phyloP scores from a whole-genome alignment of 345 rosid genomes.

The Erucastrum elatum region DNA sequence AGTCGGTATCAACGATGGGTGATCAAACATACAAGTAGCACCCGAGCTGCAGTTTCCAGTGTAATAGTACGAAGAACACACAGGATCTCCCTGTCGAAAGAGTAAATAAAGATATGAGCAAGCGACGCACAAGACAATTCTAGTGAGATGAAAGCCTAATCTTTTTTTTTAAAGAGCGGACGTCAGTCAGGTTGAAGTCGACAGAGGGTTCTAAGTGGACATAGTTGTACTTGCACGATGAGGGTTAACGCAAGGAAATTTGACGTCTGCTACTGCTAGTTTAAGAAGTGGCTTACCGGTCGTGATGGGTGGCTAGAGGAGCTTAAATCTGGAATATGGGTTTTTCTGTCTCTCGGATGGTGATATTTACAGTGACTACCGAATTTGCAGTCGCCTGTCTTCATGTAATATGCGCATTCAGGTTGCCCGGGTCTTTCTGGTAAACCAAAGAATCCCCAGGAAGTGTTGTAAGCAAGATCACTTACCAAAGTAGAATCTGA shows the following conservation, averaged over 20 bases:
- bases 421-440: not conserved
- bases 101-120: not conserved
- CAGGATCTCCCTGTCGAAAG: not conserved
- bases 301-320: not conserved
- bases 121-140: not conserved
- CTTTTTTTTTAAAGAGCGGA: not conserved
- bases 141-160: not conserved
- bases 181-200: not conserved
- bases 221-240: not conserved
- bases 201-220: too few species aligned
- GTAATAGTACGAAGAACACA: not conserved
- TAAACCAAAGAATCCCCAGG: not conserved
- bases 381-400: not conserved
- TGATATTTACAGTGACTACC: not conserved
- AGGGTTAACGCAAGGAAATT: not conserved
- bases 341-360: not conserved
- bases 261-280: not conserved
- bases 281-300: not conserved
- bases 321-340: too few species aligned
- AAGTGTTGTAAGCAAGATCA: too few species aligned
- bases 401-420: not conserved
- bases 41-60: not conserved
- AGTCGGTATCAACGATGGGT: not conserved
- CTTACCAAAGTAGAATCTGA: too few species aligned
- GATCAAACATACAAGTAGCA: slow-evolving; percentile 3